Evolutionary conservation across 2,329 filamentous ascomycete genomes (phyloP), one percentile per base, ranked within the genome.

Genomic region (Exophiala oligosperma): DNA sequence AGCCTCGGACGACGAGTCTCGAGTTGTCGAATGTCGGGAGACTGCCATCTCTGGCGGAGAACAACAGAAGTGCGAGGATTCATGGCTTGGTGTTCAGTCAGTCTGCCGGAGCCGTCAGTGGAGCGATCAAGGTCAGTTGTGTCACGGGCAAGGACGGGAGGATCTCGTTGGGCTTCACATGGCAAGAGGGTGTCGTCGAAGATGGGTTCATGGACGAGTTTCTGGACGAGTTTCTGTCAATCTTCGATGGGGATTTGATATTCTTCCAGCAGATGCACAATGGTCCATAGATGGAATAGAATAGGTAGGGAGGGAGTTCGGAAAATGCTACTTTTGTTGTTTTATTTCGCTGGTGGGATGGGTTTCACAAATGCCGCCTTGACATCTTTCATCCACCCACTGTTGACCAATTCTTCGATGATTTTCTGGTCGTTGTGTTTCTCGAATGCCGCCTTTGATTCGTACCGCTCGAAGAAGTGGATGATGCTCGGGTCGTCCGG

Each of bases 221-320:
- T 11, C 14, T 58, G 2, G 28, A 37, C 74, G 49, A 85, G 77
- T n/a, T 77, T 69, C 64, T 70, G 71, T 68, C 71, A 79, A 59
- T 72, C 77, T 67, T 88, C 84, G 12, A 40, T 37, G 11, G 81
- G 75, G 7, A 76, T 76, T 64, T 80, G 84, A 62, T 2, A 35
- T 5, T 2, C 9, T 35, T 35, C 11, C 32, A 35, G 4, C 8
- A 9, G 32, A 9, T 9, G 32, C 32, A 8, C 4, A 28, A 28
- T 28, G 26, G 26, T 28, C 26, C 4, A 17, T 17, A 28, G 32
- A 35, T 35, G 32, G 17, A 17, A 17, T 17, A 17, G 17, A 35
- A 35, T 35, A 9, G 9, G 32, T 35, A 35, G 6, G 9, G 6
- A 35, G 17, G 17, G 17, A 17, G 32, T 2, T 9, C 7, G 8